Base-by-base conservation (phyloP, 495 filamentous ascomycete genomes). In the Sphaerosporella brunnea region DNA sequence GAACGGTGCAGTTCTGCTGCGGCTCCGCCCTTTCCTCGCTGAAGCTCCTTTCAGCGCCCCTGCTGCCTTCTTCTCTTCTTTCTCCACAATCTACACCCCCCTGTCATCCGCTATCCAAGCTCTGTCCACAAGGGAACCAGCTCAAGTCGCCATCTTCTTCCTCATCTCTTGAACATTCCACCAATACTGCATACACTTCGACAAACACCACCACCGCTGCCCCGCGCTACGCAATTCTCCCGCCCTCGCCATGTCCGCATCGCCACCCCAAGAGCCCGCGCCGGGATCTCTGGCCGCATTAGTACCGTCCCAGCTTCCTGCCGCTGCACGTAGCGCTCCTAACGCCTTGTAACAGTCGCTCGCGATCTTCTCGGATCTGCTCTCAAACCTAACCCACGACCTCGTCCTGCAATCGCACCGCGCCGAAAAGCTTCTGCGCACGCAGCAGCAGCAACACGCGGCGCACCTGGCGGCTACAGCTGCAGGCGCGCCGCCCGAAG, bases 371-470 rank as follows among this genome's bases (percentile, higher is more conserved):
- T 51, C 64, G 25, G 64, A 67, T 47, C 50, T 56, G n/a, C 50
- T 70, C 16, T 54, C 63, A 35, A 66, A 64, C 53, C 59, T 68
- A 43, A 66, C 68, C 30, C 63, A 68, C 53, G 64, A 66, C 49
- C 56, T 64, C 26, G 60, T 65, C 19, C 52, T 67, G 4, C 50
- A 62, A 40, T 55, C 55, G 23, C 68, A 71, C 53, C 68, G 66
- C 58, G 53, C 63, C 40, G 67, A 70, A 50, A 69, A 69, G 51
- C 53, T 67, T 21, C 56, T 69, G 26, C 57, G 58, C 2, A 51
- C 48, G 7, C 48, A 55, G 30, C 57, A 60, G 37, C 53, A 56
- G 26, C 53, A 56, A 28, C 48, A 50, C 16, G 51, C 57, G 0
- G 18, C 36, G 2, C 46, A 48, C 0, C 36, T 49, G 11, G 1